These are phyloP conservation scores for Canariomyces notabilis DNA, from an alignment of 2,329 filamentous ascomycete genomes.

Conservation along the genomic window DNA sequence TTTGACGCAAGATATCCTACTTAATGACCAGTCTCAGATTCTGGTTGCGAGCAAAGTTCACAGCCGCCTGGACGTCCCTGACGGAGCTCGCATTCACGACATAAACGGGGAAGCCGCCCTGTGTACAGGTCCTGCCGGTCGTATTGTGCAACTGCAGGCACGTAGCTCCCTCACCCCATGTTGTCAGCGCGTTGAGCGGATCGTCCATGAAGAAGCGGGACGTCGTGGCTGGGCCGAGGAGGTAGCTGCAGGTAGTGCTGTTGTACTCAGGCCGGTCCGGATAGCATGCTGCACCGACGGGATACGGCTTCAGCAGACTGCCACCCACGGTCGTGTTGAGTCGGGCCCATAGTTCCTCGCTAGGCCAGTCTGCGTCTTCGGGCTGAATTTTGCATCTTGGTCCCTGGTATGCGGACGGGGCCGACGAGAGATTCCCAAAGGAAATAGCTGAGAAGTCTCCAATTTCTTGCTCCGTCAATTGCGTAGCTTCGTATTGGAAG, in stretches of 20 bases:
- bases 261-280: constrained; percentile 24
- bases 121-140: constrained; percentile 29
- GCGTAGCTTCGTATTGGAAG: neutral
- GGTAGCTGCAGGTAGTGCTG: constrained; percentile 22
- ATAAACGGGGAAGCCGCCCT: constrained; percentile 33
- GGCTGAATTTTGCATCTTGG: constrained; percentile 6
- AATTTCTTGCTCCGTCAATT: neutral
- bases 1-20: constrained; percentile 5
- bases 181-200: constrained; percentile 27
- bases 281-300: constrained; percentile 30
- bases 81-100: constrained; percentile 35
- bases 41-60: constrained; percentile 37
- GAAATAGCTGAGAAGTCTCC: neutral
- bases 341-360: constrained; percentile 22
- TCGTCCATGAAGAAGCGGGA: constrained; percentile 31
- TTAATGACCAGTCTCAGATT: constrained; percentile 46
- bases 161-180: constrained; percentile 32
- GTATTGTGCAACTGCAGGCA: constrained; percentile 24
- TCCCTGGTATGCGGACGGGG: neutral
- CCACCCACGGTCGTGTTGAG: constrained; percentile 29
- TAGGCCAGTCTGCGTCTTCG: constrained; percentile 8
- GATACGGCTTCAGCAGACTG: constrained; percentile 28
- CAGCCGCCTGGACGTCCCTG: constrained; percentile 33
- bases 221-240: constrained; percentile 12
- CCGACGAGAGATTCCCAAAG: neutral